phyloP scores from a whole-genome alignment of 495 filamentous ascomycete species.

The Aspergillus panamensis region DNA sequence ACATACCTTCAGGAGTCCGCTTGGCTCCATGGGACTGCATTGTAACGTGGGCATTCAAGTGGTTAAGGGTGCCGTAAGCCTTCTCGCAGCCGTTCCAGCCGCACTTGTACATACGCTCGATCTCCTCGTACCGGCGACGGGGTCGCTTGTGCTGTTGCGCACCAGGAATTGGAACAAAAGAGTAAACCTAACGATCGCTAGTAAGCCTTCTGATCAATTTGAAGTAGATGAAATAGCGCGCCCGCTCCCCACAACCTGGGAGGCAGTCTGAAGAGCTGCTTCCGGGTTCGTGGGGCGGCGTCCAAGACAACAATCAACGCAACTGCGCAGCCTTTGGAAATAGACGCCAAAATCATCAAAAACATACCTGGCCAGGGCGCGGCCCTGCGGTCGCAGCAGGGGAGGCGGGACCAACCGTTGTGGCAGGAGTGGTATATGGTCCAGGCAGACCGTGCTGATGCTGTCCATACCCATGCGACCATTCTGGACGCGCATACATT shows the following conservation, averaged over 20 bases:
- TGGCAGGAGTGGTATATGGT: slow-evolving; percentile 59
- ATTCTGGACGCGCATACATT: slow-evolving; percentile 80
- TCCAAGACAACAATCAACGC: slow-evolving; percentile 35
- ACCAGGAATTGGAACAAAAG: slow-evolving; percentile 96
- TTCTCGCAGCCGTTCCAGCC: slow-evolving; percentile 98
- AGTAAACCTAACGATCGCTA: slow-evolving; percentile 71
- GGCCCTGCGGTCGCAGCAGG: slow-evolving; percentile 57
- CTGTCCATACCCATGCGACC: slow-evolving; percentile 69
- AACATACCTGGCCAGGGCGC: slow-evolving; percentile 72
- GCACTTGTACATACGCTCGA: slow-evolving; percentile 99
- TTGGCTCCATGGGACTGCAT: slow-evolving; percentile 96
- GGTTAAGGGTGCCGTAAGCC: slow-evolving; percentile 94
- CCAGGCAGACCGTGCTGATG: slow-evolving; percentile 61
- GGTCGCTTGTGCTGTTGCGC: slow-evolving; percentile 97
- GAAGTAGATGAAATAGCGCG: slow-evolving; percentile 24
- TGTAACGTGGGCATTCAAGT: slow-evolving; percentile 94
- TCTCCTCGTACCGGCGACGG: slow-evolving; percentile 92
- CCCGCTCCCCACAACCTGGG: slow-evolving; percentile 33
- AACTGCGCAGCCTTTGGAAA: slow-evolving; percentile 32
- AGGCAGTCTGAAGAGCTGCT: slow-evolving; percentile 18
- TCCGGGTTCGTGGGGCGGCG: slow-evolving; percentile 23
- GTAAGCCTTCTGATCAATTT: slow-evolving; percentile 14
- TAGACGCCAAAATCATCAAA: slow-evolving; percentile 38
- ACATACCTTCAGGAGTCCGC: slow-evolving; percentile 91
- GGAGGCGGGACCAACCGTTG: slow-evolving; percentile 56